Evolutionary conservation across 305 asterid genomes (phyloP).

Genomic region (Fraxinus nigra): DNA sequence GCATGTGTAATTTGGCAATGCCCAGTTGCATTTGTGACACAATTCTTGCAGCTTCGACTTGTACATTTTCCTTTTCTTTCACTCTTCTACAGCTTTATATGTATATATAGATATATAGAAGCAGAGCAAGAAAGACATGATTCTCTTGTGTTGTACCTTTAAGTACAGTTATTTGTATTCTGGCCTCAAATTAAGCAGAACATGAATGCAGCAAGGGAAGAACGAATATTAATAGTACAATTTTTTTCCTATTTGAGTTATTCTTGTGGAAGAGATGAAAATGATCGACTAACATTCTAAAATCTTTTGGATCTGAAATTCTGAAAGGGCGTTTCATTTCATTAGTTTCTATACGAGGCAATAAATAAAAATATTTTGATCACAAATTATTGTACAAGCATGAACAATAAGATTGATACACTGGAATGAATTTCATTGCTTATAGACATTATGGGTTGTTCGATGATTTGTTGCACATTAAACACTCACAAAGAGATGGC

Average conservation of each 20-base stretch:
- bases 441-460: no score
- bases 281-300: not conserved
- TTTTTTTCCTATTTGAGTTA: not conserved
- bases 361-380: not conserved
- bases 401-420: not conserved
- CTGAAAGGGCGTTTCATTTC: not conserved
- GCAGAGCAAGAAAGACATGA: slow-evolving; percentile 8
- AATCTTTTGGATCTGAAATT: not conserved
- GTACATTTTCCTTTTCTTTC: slow-evolving; percentile 30
- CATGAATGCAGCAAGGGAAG: not conserved
- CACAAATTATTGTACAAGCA: not conserved
- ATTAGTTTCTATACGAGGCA: not conserved
- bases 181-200: not conserved
- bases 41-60: slow-evolving; percentile 54
- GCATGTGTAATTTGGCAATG: slow-evolving; percentile 40
- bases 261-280: not conserved
- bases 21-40: slow-evolving; percentile 44
- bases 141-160: slow-evolving; percentile 10
- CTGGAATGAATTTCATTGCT: not conserved
- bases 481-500: not conserved
- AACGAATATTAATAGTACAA: not conserved
- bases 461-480: no score
- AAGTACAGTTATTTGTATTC: not conserved
- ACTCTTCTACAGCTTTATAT: not conserved
- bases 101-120: not conserved